Conservation (phyloP, 2,329 filamentous ascomycete genomes). For the Tolypocladium pustulatum region DNA sequence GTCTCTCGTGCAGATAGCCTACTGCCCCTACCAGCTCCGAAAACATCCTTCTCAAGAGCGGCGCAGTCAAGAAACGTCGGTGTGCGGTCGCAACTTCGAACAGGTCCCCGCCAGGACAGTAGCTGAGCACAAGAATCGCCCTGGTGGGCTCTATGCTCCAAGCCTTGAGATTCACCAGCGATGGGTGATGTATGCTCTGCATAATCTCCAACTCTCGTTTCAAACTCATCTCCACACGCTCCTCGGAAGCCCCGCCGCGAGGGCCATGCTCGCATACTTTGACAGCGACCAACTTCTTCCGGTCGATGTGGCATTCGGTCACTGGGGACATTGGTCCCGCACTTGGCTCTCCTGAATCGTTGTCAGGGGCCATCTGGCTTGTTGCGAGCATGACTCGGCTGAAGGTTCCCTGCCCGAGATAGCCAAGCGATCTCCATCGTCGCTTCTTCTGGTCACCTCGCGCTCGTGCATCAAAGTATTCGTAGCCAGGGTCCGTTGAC, state of each 20-base stretch:
- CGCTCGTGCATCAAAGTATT: conserved; percentile 62
- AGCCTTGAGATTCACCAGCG: conserved; percentile 80
- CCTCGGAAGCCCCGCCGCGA: conserved; percentile 83
- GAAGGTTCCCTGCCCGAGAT: conserved; percentile 88
- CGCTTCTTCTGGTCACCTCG: conserved; percentile 59
- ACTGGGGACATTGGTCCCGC: conserved; percentile 21
- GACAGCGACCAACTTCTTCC: conserved; percentile 81
- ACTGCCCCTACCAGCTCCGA: conserved; percentile 80
- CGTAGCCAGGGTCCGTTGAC: conserved; percentile 31
- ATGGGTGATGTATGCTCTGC: conserved; percentile 78
- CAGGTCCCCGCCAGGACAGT: conserved; percentile 87
- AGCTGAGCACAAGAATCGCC: conserved; percentile 77
- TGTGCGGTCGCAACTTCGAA: conserved; percentile 82
- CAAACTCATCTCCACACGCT: conserved; percentile 84
- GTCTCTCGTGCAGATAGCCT: conserved; percentile 70
- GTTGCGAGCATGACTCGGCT: conserved; percentile 89
- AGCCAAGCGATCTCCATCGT: conserved; percentile 68
- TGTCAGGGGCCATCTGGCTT: conserved; percentile 51
- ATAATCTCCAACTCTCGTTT: conserved; percentile 95
- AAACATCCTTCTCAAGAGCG: conserved; percentile 74
- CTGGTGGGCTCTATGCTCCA: conserved; percentile 78
- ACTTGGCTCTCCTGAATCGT: conserved; percentile 19
- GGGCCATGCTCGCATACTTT: conserved; percentile 95
- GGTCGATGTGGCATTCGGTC: conserved; percentile 31
- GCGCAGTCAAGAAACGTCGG: conserved; percentile 54